Evolutionary conservation across 176 grass and related monocot species (phyloP).

Genomic region (Oryza glumipatula): DNA sequence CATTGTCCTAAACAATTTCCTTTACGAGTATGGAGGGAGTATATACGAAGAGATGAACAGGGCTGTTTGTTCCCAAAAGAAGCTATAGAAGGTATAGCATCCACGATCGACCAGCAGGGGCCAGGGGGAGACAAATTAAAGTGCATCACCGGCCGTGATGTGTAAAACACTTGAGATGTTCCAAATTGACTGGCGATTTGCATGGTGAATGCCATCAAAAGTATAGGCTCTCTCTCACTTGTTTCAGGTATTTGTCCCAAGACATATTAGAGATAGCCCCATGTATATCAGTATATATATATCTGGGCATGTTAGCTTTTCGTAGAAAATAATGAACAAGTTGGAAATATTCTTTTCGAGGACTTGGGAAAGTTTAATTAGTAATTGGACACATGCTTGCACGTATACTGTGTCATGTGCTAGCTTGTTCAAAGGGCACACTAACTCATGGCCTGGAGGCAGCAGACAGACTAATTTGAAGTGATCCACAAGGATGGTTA

Average conservation of each 20-base stretch:
- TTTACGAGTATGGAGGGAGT: too few relatives aligned
- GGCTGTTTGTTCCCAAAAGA: background rate
- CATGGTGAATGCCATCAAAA: conserved; percentile 33
- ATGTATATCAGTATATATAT: background rate
- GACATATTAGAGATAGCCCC: background rate
- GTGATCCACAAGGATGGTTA: too few relatives aligned
- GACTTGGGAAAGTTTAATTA: background rate
- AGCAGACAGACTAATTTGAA: too few relatives aligned
- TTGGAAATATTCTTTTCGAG: background rate
- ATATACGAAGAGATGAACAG: conserved; percentile 17
- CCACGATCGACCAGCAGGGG: too few relatives aligned
- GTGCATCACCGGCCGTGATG: conserved; percentile 22
- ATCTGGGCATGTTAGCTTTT: conserved; percentile 6
- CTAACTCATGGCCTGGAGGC: too few relatives aligned
- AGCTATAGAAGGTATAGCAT: too few relatives aligned
- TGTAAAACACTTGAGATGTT: conserved; percentile 48
- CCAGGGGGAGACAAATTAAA: too few relatives aligned
- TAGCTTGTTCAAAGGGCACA: background rate
- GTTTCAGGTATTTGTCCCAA: conserved; percentile 49
- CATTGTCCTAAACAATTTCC: too few relatives aligned
- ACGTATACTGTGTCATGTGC: background rate
- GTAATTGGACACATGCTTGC: too few relatives aligned
- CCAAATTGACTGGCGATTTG: background rate
- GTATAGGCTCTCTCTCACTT: background rate
- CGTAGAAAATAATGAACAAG: background rate